Evolutionary conservation across 371 early-diverging fungal genomes (phyloP), one percentile per base, ranked within the genome.

Genomic region (Syncephalastrum monosporum): DNA sequence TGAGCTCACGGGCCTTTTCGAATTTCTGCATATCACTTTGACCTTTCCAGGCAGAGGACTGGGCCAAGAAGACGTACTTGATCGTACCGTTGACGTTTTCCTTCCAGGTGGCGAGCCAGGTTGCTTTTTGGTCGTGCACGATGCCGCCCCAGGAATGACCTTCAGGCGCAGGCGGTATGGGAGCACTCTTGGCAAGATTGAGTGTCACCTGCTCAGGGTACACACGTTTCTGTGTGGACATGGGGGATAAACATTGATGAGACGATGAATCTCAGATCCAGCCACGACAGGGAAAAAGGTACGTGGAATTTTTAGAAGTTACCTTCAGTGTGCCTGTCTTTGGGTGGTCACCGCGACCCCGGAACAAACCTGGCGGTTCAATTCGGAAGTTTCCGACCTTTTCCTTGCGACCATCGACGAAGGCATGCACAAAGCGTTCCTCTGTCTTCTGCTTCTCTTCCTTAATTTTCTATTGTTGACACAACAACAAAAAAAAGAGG

Each of bases 41-140:
- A 14, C 96, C 97, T 67, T 98, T 98, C 69, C 95, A 80, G n/a
- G 94, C 87, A 50, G 93, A 93, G 19, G 82, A 89, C 4, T 95
- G 95, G 1, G 94, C 91, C 67, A 97, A 81, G 63, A 94, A 94
- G 15, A 98, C 94, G 71, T 98, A 98, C 69, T 98, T 98, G 66
- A 82, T 83, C 48, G 77, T 81, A 14, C 84, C 89, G 69, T 95
- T 97, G 48, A 98, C 90, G 70, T 95, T 96, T 65, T 97, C 98
- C 64, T 93, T 95, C 99, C 99, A 98, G 27, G 83, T 95, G 3
- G 99, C 99, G 33, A 98, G 77, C 99, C 99, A 98, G 15, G 95
- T 93, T 33, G 95, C 95, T 1, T 87, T 91, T 63, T 90, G 89
- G 62, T 97, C 95, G 65, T 97, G 91, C 4, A 90, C 82, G 44